Evolutionary conservation across 768 basidiomycete genomes (phyloP), one percentile per base, ranked within the genome.

Genomic region (Favolaschia claudopus): DNA sequence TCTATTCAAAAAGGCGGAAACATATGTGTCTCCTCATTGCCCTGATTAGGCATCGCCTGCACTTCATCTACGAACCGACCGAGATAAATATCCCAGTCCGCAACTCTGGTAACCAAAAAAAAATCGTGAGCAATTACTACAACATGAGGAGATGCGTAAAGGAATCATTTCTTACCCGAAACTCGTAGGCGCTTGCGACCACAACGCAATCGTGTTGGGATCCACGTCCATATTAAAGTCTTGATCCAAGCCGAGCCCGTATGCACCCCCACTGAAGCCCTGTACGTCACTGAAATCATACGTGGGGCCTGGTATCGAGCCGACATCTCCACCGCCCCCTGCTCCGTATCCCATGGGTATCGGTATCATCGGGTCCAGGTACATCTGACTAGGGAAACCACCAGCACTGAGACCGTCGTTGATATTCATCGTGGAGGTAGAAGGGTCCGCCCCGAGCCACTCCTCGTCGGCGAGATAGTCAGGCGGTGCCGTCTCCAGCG

Each of bases 61-160:
- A 24, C 24, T 14, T 55, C 53, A 15, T 55, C 53, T 19, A 43
- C 53, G 24, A 55, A 55, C 19, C 29, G 32, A 7, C 53, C 53
- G 9, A 55, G 53, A 38, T 45, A 55, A 32, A 55, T 45, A 36
- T 55, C 53, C 53, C 53, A 55, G 34, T 55, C 53, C 3, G 53
- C 43, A 45, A 55, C 53, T 14, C 53, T 55, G 31, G n/a, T n/a
- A n/a, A n/a, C n/a, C 25, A 17, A 5, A 44, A 17, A 37, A 25
- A 13, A 36, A 28, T 3, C 44, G 42, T 17, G 8, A 28, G 7
- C 19, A 12, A 22, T 3, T 17, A 12, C 12, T 4, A 4, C 20
- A 15, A 28, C 25, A 15, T n/a, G 36, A n/a, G 15, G 8, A 32
- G 9, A 13, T 29, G 13, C 38, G 24, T 24, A 31, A 6, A n/a